Evolutionary conservation across 1,139 yeast species (phyloP).

Genomic region (Diutina scorzettiae): DNA sequence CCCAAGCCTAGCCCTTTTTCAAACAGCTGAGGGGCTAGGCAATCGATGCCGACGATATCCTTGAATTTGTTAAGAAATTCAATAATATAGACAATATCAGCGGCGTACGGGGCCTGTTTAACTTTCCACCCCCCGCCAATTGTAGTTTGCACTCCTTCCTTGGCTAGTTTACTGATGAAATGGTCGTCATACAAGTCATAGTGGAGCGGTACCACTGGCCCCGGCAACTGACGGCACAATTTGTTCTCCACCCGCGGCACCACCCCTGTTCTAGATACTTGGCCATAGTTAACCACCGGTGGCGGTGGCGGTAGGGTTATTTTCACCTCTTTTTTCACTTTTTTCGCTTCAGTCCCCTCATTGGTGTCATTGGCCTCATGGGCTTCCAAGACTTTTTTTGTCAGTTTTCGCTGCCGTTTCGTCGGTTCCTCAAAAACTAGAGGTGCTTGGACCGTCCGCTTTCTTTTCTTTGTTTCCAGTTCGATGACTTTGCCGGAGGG

Average conservation of each 20-base stretch:
- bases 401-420: neutral
- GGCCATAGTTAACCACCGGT: neutral
- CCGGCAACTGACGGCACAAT: constrained; percentile 26
- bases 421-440: neutral
- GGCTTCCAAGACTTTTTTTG: neutral
- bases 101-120: constrained; percentile 7
- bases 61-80: constrained; percentile 9
- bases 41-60: constrained; percentile 8
- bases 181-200: constrained; percentile 31
- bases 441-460: neutral
- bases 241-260: constrained; percentile 12
- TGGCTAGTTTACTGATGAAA: constrained; percentile 14
- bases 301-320: neutral
- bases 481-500: neutral
- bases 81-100: constrained; percentile 10
- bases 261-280: constrained; percentile 1
- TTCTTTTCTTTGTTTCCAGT: neutral
- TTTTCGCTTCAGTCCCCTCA: neutral
- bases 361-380: neutral
- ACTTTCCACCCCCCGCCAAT: constrained; percentile 10
- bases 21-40: constrained; percentile 11
- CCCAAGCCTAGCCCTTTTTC: constrained; percentile 9
- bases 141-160: constrained; percentile 13
- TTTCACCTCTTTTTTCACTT: neutral
- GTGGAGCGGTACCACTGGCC: constrained; percentile 26